Percentiles rank a stretch among this genome's conserved stretches.
Conservation (phyloP, 495 filamentous ascomycete species). For the Aspergillus asperescens region DNA sequence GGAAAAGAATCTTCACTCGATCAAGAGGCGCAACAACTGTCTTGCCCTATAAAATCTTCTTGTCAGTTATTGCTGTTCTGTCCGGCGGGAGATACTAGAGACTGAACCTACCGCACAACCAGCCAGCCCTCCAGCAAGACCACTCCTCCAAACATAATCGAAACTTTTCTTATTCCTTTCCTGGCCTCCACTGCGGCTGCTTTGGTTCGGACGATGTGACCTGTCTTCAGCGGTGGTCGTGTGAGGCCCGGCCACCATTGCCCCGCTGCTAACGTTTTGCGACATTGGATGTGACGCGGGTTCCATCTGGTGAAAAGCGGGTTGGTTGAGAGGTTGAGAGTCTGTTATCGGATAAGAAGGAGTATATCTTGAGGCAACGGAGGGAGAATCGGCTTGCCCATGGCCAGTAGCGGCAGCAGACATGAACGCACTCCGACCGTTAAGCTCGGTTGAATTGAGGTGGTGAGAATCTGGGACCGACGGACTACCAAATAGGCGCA, state of each 20-base stretch:
- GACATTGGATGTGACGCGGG: conserved; percentile 27
- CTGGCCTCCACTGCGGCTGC: conserved; percentile 25
- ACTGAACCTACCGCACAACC: conserved; percentile 68
- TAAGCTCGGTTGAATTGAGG: conserved; percentile 9
- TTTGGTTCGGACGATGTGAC: conserved; percentile 9
- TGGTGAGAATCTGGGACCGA: conserved; percentile 17
- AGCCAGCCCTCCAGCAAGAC: conserved; percentile 80
- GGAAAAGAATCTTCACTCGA: conserved; percentile 97
- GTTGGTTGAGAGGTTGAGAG: conserved; percentile 15
- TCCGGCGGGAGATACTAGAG: background rate
- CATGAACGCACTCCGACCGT: conserved; percentile 19
- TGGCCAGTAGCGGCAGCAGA: conserved; percentile 29
- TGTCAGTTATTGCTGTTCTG: conserved; percentile 8
- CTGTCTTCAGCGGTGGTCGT: conserved; percentile 11
- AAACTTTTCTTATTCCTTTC: conserved; percentile 62
- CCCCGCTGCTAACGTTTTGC: conserved; percentile 16
- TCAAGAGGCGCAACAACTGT: conserved; percentile 93
- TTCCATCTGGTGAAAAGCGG: conserved; percentile 30
- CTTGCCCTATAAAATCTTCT: conserved; percentile 63
- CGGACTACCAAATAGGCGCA: conserved; percentile 33
- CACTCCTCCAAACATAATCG: conserved; percentile 77
- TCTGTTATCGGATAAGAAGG: conserved; percentile 14
- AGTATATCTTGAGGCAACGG: conserved; percentile 5
- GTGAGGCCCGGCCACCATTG: conserved; percentile 14
- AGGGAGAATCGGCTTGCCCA: conserved; percentile 23